A percentile compares a stretch with the other conserved stretches of the same genome.
phyloP scores from a whole-genome alignment of 2,329 filamentous ascomycete species.

The Zopfia rhizophila region DNA sequence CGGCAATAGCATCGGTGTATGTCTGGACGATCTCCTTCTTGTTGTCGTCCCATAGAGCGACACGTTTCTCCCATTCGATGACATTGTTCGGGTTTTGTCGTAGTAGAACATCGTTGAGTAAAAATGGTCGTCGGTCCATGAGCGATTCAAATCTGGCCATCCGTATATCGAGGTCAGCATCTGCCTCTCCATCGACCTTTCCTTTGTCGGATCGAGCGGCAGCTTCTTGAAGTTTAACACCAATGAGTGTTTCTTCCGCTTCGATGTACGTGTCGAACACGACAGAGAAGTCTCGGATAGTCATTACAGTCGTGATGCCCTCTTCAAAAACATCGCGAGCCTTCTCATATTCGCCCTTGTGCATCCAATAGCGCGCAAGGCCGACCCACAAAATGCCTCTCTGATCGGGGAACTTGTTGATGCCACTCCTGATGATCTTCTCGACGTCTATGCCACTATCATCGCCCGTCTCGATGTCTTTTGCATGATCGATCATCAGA shows the following conservation, averaged over 20 bases:
- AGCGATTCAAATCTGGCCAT: conserved; percentile 99
- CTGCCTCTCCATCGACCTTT: conserved; percentile 80
- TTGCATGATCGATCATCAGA: conserved; percentile 88
- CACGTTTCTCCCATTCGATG: conserved; percentile 94
- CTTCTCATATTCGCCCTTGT: conserved; percentile 88
- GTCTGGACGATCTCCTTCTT: conserved; percentile 90
- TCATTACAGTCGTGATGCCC: conserved; percentile 98
- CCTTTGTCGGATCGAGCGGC: conserved; percentile 82
- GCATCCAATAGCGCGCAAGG: conserved; percentile 96
- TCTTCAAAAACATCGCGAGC: conserved; percentile 95
- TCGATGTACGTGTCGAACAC: conserved; percentile 97
- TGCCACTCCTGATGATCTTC: conserved; percentile 90
- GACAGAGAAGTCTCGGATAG: conserved; percentile 94
- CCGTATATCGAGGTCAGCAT: conserved; percentile 93
- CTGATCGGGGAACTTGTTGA: conserved; percentile 90
- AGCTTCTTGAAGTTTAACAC: conserved; percentile 88
- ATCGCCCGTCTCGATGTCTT: conserved; percentile 81
- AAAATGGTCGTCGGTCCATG: conserved; percentile 95
- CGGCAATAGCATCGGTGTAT: conserved; percentile 92
- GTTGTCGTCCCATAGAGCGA: conserved; percentile 96
- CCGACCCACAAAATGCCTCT: conserved; percentile 95
- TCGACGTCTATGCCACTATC: conserved; percentile 90
- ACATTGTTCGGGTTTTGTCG: conserved; percentile 98
- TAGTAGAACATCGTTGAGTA: conserved; percentile 94
- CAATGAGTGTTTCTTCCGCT: conserved; percentile 96